A percentile compares a stretch with the other conserved stretches of the same genome.
Evolutionary conservation across 306 rosid species (phyloP).

Genomic region (Ceratonia siliqua): DNA sequence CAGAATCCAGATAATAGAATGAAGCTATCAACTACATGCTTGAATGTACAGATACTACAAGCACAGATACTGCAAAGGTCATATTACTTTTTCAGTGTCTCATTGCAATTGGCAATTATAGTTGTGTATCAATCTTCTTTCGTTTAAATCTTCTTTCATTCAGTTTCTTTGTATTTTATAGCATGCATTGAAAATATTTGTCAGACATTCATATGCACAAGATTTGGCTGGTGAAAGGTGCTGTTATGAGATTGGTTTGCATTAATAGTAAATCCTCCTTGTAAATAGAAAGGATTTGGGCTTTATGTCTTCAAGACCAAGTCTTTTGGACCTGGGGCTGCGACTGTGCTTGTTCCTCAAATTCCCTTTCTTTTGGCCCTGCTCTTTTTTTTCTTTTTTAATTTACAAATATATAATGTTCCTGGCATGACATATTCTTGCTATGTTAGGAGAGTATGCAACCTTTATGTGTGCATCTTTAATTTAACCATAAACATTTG

Average conservation of each 20-base stretch:
- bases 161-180: too few relatives aligned
- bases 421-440: conserved; percentile 4
- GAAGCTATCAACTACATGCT: background rate
- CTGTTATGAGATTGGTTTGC: background rate
- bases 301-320: background rate
- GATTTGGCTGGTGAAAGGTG: too few relatives aligned
- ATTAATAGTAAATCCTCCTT: background rate
- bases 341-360: conserved; percentile 7
- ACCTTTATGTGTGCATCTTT: background rate
- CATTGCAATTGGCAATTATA: background rate
- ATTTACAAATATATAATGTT: conserved; percentile 3
- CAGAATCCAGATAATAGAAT: background rate
- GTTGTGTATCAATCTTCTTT: background rate
- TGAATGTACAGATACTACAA: background rate
- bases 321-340: background rate
- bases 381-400: background rate
- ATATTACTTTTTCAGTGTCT: conserved; percentile 4
- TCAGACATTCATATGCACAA: too few relatives aligned
- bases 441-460: background rate
- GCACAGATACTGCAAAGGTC: background rate
- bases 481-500: conserved; percentile 11
- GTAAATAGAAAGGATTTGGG: conserved; percentile 1
- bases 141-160: background rate
- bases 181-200: too few relatives aligned
- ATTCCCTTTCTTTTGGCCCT: background rate